phyloP scores from a whole-genome alignment of 2,329 filamentous ascomycete genomes.

The Fusarium ambrosium region DNA sequence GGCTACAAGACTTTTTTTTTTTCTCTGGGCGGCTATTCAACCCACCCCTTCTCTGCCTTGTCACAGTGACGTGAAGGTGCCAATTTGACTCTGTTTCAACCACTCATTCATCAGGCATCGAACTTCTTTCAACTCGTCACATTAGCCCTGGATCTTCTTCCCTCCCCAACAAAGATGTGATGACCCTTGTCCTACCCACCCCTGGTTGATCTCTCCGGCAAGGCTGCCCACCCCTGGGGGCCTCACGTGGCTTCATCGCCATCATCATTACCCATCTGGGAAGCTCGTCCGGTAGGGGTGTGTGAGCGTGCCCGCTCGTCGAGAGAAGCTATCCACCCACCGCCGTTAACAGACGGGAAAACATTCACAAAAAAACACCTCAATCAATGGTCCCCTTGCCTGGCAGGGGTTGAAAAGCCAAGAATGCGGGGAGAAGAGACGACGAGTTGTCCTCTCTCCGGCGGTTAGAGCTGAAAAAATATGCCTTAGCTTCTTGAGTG shows the following conservation, averaged over 20 bases:
- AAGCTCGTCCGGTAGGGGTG: conserved; percentile 39
- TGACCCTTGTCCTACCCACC: background rate
- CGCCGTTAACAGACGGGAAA: conserved; percentile 5
- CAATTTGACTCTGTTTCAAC: conserved; percentile 4
- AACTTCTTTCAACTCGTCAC: background rate
- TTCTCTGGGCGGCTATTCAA: background rate
- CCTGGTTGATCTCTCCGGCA: background rate
- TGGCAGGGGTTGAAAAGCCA: background rate
- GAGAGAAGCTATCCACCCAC: background rate
- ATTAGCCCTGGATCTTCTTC: background rate
- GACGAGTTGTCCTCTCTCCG: background rate
- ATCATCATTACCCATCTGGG: conserved; percentile 41
- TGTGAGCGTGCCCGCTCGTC: background rate
- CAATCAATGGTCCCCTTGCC: background rate
- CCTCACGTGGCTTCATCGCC: conserved; percentile 36
- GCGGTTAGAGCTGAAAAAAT: background rate
- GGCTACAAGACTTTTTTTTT: background rate
- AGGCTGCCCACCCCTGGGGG: conserved; percentile 11
- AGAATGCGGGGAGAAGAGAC: conserved; percentile 33
- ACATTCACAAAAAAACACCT: background rate
- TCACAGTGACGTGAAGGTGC: conserved; percentile 11
- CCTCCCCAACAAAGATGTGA: background rate
- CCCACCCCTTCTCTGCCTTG: background rate
- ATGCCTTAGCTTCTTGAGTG: background rate
- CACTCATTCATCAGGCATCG: background rate